A percentile compares a stretch with the other conserved stretches of the same genome.
These are phyloP conservation scores for Cicer judaicum DNA, from an alignment of 306 rosid genomes.

Conservation along the genomic window DNA sequence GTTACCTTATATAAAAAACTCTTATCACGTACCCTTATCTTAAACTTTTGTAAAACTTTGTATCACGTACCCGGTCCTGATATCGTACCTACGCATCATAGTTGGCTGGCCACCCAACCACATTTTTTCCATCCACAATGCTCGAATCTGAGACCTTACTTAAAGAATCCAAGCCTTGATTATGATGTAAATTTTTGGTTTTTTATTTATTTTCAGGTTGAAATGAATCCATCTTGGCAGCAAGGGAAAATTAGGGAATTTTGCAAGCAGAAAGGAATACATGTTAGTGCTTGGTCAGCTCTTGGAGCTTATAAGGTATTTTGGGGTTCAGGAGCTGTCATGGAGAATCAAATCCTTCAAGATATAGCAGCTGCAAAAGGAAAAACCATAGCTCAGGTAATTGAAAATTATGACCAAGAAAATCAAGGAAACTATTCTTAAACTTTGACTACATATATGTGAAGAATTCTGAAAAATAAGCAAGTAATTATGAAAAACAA, in stretches of 20 bases:
- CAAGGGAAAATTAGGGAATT: constrained; percentile 51
- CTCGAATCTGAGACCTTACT: no score
- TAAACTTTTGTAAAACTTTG: no score
- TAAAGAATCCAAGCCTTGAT: background rate
- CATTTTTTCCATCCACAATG: no score
- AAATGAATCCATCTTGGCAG: constrained; percentile 65
- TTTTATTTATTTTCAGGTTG: constrained; percentile 42
- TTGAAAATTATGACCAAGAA: constrained; percentile 22
- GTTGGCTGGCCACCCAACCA: no score
- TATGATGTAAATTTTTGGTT: constrained; percentile 16
- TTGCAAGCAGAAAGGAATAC: constrained; percentile 55
- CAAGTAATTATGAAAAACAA: background rate
- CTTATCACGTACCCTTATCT: no score
- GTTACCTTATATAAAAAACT: no score
- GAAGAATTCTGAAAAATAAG: background rate
- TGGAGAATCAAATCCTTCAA: constrained; percentile 55
- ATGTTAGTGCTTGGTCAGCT: constrained; percentile 64
- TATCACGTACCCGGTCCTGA: no score
- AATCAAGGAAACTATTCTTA: background rate
- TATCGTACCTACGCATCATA: no score
- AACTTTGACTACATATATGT: constrained; percentile 4
- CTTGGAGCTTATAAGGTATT: constrained; percentile 53
- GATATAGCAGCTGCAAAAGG: constrained; percentile 53
- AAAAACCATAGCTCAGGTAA: constrained; percentile 57
- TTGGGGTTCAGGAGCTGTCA: constrained; percentile 63